Percentiles rank a stretch among this genome's conserved stretches.
Conservation (phyloP, 805 yeast genomes). For the Kodamaea jinghongensis region DNA sequence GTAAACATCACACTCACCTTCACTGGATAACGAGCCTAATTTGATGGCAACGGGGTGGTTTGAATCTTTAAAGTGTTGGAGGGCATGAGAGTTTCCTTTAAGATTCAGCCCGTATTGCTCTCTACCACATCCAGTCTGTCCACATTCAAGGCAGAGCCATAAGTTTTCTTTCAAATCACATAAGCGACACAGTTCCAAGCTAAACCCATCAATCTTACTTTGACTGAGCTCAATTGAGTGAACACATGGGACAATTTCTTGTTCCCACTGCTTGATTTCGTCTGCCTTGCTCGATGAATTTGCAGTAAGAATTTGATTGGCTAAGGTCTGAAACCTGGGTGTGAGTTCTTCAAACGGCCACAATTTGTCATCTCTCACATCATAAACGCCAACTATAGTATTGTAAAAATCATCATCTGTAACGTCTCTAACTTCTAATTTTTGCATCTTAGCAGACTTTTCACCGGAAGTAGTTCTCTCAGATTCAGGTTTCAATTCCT, state of each 20-base stretch:
- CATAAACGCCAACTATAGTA: constrained; percentile 40
- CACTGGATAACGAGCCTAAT: constrained; percentile 79
- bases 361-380: constrained; percentile 27
- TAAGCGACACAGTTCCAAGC: constrained; percentile 45
- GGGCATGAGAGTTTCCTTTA: constrained; percentile 92
- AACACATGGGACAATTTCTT: constrained; percentile 74
- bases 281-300: constrained; percentile 59
- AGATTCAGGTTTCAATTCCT: constrained; percentile 43
- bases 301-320: constrained; percentile 49
- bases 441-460: constrained; percentile 48
- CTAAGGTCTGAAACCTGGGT: constrained; percentile 23
- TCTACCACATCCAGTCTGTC: constrained; percentile 91
- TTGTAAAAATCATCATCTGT: constrained; percentile 63
- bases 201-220: constrained; percentile 14
- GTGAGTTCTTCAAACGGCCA: constrained; percentile 24
- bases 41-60: constrained; percentile 85
- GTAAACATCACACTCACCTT: constrained; percentile 73
- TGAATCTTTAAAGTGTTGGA: constrained; percentile 58
- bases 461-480: constrained; percentile 28
- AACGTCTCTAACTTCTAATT: constrained; percentile 64
- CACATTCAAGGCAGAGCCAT: constrained; percentile 93
- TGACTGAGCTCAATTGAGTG: constrained; percentile 65
- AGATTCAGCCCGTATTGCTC: constrained; percentile 84
- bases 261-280: constrained; percentile 89
- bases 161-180: constrained; percentile 74